A percentile compares a stretch with the other conserved stretches of the same genome.
Conservation (phyloP, 768 basidiomycete genomes). For the Baorangia bicolor region DNA sequence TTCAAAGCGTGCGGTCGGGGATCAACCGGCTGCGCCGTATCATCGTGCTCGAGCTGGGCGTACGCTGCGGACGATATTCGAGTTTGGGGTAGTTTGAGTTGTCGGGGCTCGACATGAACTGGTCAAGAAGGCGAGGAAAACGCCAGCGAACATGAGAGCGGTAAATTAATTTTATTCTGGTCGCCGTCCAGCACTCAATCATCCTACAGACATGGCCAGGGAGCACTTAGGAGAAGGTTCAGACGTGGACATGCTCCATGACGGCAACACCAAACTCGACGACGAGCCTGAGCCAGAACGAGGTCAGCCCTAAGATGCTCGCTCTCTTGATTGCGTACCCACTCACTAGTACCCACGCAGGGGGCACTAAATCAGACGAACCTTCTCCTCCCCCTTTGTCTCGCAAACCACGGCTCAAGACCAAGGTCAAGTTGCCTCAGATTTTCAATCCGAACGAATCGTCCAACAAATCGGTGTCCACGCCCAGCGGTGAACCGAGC, state of each 20-base stretch:
- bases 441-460: conserved; percentile 33
- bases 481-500: conserved; percentile 24
- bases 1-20: conserved; percentile 46
- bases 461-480: conserved; percentile 28
- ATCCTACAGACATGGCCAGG: conserved; percentile 22
- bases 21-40: neutral
- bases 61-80: conserved; percentile 13
- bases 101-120: conserved; percentile 27
- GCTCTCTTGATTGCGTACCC: neutral
- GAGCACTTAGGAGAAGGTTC: conserved; percentile 23
- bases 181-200: conserved; percentile 1
- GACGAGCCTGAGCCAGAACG: conserved; percentile 28
- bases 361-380: conserved; percentile 37
- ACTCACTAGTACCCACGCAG: conserved; percentile 7
- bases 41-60: conserved; percentile 12
- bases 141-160: conserved; percentile 1
- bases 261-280: conserved; percentile 31
- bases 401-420: conserved; percentile 51
- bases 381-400: conserved; percentile 32
- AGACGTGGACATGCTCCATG: conserved; percentile 38
- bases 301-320: neutral
- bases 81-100: neutral
- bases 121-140: conserved; percentile 1
- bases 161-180: neutral
- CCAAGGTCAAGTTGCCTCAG: conserved; percentile 57